Evolutionary conservation across 768 basidiomycete genomes (phyloP).

Genomic region (Suillus sp.): DNA sequence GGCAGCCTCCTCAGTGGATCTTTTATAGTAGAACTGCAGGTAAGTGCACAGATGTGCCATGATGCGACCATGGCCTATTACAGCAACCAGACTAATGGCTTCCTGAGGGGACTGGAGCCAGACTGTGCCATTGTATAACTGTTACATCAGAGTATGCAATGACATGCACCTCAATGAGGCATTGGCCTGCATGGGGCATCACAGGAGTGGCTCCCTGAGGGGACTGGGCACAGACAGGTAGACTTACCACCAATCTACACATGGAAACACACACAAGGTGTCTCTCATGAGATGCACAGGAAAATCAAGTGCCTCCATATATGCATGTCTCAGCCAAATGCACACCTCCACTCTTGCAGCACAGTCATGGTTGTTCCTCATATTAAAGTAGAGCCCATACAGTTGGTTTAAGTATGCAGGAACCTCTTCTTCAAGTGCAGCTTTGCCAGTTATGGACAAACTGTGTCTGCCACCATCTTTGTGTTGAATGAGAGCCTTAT

Average conservation of each 20-base stretch:
- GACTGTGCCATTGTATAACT: too few species aligned
- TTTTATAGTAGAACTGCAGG: too few species aligned
- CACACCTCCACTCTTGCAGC: not conserved
- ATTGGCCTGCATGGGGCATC: too few species aligned
- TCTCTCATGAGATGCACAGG: accelerated
- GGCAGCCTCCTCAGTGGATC: too few species aligned
- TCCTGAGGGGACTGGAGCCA: too few species aligned
- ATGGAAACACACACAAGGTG: not conserved
- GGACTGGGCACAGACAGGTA: too few species aligned
- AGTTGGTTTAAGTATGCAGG: conserved; percentile 12
- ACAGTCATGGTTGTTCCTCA: not conserved
- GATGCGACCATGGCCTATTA: too few species aligned
- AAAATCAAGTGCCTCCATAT: not conserved
- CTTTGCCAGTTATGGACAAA: conserved; percentile 23
- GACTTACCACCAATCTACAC: not conserved
- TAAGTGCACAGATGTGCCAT: too few species aligned
- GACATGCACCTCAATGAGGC: too few species aligned
- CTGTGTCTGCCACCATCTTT: conserved; percentile 21
- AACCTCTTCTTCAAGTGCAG: conserved; percentile 19
- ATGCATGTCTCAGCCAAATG: accelerated
- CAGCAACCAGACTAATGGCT: too few species aligned
- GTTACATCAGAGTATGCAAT: too few species aligned
- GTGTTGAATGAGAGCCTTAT: conserved; percentile 34
- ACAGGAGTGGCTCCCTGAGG: too few species aligned
- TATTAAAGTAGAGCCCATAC: not conserved